Percentiles rank a stretch among this genome's conserved stretches.
These are phyloP conservation scores for Nemania bipapillata DNA, from an alignment of 2,329 filamentous ascomycete genomes.

Conservation along the genomic window DNA sequence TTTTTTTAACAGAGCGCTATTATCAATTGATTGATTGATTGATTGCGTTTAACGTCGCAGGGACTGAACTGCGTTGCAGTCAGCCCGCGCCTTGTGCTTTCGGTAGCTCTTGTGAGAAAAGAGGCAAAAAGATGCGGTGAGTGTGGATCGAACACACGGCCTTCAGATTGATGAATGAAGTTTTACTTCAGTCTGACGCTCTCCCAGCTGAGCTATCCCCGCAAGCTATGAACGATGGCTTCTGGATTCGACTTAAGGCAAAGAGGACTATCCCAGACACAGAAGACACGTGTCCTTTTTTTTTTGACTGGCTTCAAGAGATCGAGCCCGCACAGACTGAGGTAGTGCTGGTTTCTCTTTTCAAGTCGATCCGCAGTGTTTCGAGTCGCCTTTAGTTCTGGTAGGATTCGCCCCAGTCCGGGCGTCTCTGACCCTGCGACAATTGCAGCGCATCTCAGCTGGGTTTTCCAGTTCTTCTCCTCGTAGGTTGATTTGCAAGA, in stretches of 20 bases:
- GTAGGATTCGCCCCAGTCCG: conserved; percentile 31
- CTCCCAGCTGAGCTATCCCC: no score
- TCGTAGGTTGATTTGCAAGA: conserved; percentile 36
- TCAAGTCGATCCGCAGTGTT: conserved; percentile 12
- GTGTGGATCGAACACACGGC: no score
- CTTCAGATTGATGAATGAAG: no score
- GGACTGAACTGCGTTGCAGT: no score
- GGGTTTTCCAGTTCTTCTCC: conserved; percentile 25
- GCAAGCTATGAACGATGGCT: conserved; percentile 24
- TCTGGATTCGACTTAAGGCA: conserved; percentile 29
- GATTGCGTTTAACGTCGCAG: no score
- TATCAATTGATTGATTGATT: no score
- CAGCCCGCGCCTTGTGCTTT: no score
- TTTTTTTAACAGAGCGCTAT: no score
- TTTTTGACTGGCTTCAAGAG: conserved; percentile 24
- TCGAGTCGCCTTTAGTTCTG: conserved; percentile 13
- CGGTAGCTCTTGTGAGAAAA: no score
- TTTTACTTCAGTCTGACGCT: no score
- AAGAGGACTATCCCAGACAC: conserved; percentile 7
- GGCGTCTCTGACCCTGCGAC: conserved; percentile 22
- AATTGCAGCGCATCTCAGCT: conserved; percentile 26
- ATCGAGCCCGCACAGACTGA: conserved; percentile 29
- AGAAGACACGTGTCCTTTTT: conserved; percentile 20
- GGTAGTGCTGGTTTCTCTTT: conserved; percentile 17
- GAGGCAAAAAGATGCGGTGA: no score